Base-by-base conservation (phyloP, 2,329 filamentous ascomycete genomes). In the Lojkania enalia region DNA sequence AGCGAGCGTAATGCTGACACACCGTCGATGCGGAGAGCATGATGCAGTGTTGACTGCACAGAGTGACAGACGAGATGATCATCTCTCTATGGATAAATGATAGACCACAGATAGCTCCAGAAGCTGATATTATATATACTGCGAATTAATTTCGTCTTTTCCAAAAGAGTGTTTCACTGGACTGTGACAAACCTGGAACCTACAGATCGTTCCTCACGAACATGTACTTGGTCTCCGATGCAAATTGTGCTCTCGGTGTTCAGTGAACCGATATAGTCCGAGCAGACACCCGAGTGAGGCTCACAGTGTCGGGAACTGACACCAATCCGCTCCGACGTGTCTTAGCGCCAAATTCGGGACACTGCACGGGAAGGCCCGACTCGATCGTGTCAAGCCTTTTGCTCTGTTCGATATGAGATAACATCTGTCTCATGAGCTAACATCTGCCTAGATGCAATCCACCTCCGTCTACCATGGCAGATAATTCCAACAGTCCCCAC, bases 1-100 rank as follows among this genome's bases (percentile, higher is more conserved):
- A 40, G 37, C 37, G 37, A 12, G 37, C 37, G 37, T 40, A 40
- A 40, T 14, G 37, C 21, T 40, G 37, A 29, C 31, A 27, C 25
- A 27, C 25, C 25, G 25, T 27, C 25, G 25, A 27, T 27, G 25
- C n/a, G n/a, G n/a, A n/a, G n/a, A n/a, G n/a, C n/a, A n/a, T n/a
- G 25, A 27, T 27, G 25, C 25, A n/a, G 25, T 27, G 25, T n/a
- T 27, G 25, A 27, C 25, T 27, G 25, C 25, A 27, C 25, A n/a
- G 25, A 27, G 25, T 27, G 25, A 27, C 25, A 7, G 25, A 27
- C 25, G 25, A 27, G 25, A 27, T 27, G 25, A 27, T 27, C 25
- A 27, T 27, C 25, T 27, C n/a, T 27, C n/a, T 7, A 27, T 27
- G 25, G 25, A 27, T 27, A 27, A 27, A 27, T 27, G 25, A 27